Evolutionary conservation across 129 eudicot species (phyloP), one percentile per base, ranked within the genome.

Genomic region (Dittrichia graveolens): DNA sequence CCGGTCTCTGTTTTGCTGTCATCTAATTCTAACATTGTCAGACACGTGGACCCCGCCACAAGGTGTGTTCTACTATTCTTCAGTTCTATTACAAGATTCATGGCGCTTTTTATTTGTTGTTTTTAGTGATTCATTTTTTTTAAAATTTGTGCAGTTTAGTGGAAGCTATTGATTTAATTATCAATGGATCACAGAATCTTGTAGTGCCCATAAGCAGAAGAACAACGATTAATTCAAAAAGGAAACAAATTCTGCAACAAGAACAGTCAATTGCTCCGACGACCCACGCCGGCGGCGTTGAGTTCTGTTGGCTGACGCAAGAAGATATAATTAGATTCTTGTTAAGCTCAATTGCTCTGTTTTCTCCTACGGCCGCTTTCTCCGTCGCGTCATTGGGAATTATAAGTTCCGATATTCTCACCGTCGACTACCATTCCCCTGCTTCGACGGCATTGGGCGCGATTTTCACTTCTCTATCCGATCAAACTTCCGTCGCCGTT

Each of bases 241-340:
- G 85, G 52, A 85, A 84, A 43, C 77, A 70, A 35, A 65, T 3
- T 42, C 62, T 31, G 7, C 80, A 61, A 1, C 73, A 63, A 15
- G 74, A 74, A 72, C 48, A 66, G 12, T 53, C 83, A 24, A 53
- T 38, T 42, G 68, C 75, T 62, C 83, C 79, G 4, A 81, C 89
- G 6, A 55, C 56, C 54, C 94, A 87, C 75, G 2, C 75, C 41
- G 85, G 79, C 50, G 85, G 88, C 47, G 80, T 45, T 5, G 89
- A 88, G 76, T 91, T 72, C 77, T 91, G 97, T 61, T 91, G 97
- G 96, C 56, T 91, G 56, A 88, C 97, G 4, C 96, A 86, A 67
- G 96, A 88, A 73, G 97, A 91, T 47, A 83, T 91, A 8, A 71
- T 88, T n/a, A 49, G 91, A 13, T 91, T 88, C 86, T 72, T 91